Evolutionary conservation across 192 early-diverging fungal genomes (phyloP).

Genomic region (Gamsiella multidivaricata): DNA sequence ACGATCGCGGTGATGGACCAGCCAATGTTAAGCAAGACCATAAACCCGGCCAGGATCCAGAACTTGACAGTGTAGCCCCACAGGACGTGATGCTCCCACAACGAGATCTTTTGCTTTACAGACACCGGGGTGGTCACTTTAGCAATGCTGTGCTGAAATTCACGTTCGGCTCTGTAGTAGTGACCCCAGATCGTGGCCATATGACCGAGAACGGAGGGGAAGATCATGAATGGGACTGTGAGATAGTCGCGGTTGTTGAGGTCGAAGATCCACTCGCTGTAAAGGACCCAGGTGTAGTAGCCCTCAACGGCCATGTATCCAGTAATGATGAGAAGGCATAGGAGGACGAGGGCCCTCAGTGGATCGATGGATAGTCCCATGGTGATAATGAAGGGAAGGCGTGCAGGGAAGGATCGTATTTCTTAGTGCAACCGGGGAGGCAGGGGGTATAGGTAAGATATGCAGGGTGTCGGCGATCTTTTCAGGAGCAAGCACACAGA

Average conservation of each 20-base stretch:
- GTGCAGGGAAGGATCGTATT: background rate
- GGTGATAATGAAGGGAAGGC: background rate
- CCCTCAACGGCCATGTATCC: constrained; percentile 6
- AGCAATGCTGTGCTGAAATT: constrained; percentile 41
- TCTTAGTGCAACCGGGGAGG: too few species aligned
- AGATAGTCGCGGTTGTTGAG: constrained; percentile 37
- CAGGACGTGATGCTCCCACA: constrained; percentile 47
- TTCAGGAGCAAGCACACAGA: too few species aligned
- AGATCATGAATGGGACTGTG: constrained; percentile 10
- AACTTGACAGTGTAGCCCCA: constrained; percentile 51
- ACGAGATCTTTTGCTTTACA: constrained; percentile 30
- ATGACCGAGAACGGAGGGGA: constrained; percentile 28
- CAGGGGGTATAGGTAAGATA: too few species aligned
- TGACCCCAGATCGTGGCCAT: constrained; percentile 50
- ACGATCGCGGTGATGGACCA: constrained; percentile 10
- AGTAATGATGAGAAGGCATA: constrained; percentile 14
- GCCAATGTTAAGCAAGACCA: constrained; percentile 9
- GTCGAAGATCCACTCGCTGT: constrained; percentile 33
- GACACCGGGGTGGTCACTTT: constrained; percentile 33
- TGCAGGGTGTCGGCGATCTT: too few species aligned
- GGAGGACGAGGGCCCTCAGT: constrained; percentile 9
- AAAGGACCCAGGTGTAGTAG: constrained; percentile 36
- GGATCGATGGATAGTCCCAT: constrained; percentile 15
- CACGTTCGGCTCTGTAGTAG: constrained; percentile 41
- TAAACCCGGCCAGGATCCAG: constrained; percentile 29